Evolutionary conservation across 2,329 filamentous ascomycete genomes (phyloP), one percentile per base, ranked within the genome.

Genomic region (Aspergillus hortae): DNA sequence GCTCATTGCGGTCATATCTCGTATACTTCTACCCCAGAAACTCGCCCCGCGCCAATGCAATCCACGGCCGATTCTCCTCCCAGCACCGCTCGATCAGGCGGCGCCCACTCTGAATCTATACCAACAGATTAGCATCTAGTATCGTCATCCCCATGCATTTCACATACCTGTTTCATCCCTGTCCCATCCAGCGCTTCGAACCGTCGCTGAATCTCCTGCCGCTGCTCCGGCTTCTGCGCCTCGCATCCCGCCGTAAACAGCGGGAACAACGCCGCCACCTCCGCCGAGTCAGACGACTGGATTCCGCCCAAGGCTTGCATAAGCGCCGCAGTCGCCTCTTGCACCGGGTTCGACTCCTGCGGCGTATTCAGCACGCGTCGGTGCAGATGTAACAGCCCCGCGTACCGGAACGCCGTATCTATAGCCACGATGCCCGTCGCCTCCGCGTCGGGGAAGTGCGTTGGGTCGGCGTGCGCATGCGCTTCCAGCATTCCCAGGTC

Each of bases 171-270:
- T 55, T 83, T 87, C 82, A 92, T 85, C 4, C 89, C 89, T 56
- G 86, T 85, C 4, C 80, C 82, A 71, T 92, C 88, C 1, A 90
- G 81, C 15, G 79, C 79, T 65, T 77, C 76, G 64, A 94, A 77
- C 44, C 89, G 77, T 58, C 83, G 80, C 61, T 89, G 73, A 35
- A 92, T 82, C 61, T 82, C 77, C 21, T 73, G 72, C 46, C 84
- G 77, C 59, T 87, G 81, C 2, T 69, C 70, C 32, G 74, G 62
- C 45, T 84, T 80, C 50, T 74, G 73, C 1, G 85, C 83, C 67
- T 94, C 88, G 58, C 88, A 92, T 0, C 89, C 90, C 1, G 89
- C 89, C 1, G 88, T 89, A 68, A 94, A 94, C 72, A 94, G 84
- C 0, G 90, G 89, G 58, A 94, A 92, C 36, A 94, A 68, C 15